Evolutionary conservation across 139 green algal species (phyloP).

Genomic region (Tetraselmis chui): DNA sequence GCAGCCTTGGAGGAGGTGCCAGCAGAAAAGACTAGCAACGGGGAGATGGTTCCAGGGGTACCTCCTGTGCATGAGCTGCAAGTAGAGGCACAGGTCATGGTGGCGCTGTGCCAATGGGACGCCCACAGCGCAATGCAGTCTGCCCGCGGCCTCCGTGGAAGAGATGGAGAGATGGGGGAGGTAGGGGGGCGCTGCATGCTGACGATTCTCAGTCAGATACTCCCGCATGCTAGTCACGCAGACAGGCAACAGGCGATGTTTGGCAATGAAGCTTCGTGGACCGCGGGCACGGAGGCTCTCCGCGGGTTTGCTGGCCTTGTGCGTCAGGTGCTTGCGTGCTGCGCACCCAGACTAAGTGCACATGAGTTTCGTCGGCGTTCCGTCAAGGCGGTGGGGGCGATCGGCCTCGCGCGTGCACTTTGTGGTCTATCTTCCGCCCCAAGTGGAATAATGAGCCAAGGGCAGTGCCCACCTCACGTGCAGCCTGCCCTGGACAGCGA

Average conservation of each 20-base stretch:
- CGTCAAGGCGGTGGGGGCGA: neutral
- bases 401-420: neutral
- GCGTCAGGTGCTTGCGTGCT: neutral
- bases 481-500: neutral
- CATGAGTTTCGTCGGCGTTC: neutral
- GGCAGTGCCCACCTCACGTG: neutral
- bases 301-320: neutral
- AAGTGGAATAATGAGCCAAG: neutral
- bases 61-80: no score
- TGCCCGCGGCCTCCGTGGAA: no score
- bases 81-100: no score
- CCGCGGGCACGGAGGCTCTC: neutral
- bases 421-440: neutral
- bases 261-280: no score
- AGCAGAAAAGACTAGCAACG: neutral
- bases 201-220: no score
- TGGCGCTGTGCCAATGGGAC: no score
- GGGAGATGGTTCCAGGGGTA: no score
- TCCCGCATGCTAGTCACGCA: no score
- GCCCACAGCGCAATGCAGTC: no score
- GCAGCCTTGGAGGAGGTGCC: neutral
- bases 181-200: no score
- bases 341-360: neutral
- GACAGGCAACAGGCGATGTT: no score
- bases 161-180: no score